Conservation (phyloP, 1,139 yeast species). For the Candida pseudoviswanathii region DNA sequence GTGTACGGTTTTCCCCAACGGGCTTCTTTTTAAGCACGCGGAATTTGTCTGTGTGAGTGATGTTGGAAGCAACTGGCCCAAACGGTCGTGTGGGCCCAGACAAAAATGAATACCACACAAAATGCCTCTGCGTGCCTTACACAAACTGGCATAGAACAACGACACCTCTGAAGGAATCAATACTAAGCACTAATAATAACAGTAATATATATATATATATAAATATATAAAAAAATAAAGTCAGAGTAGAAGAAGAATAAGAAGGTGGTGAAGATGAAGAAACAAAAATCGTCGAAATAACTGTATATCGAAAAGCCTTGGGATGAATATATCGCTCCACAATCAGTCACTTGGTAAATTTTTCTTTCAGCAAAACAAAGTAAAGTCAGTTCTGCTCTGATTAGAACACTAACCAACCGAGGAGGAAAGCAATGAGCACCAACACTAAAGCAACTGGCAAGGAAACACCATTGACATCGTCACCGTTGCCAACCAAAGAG, state of each 20-base stretch:
- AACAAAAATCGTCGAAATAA: neutral
- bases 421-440: conserved; percentile 56
- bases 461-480: conserved; percentile 52
- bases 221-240: neutral
- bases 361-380: neutral
- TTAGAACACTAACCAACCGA: conserved; percentile 62
- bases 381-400: neutral
- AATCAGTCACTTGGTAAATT: neutral
- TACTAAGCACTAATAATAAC: neutral
- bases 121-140: neutral
- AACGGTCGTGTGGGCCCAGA: too few species aligned
- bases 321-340: conserved; percentile 1
- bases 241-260: neutral
- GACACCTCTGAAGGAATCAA: neutral
- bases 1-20: neutral
- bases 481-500: conserved; percentile 18
- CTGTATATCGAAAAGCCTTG: neutral
- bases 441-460: conserved; percentile 53
- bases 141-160: neutral
- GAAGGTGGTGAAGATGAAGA: neutral
- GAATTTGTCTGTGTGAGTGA: too few species aligned
- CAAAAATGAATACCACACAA: too few species aligned
- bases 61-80: too few species aligned
- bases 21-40: too few species aligned
- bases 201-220: neutral